Evolutionary conservation across 345 rosid species (phyloP).

Genomic region (Pistacia vera): DNA sequence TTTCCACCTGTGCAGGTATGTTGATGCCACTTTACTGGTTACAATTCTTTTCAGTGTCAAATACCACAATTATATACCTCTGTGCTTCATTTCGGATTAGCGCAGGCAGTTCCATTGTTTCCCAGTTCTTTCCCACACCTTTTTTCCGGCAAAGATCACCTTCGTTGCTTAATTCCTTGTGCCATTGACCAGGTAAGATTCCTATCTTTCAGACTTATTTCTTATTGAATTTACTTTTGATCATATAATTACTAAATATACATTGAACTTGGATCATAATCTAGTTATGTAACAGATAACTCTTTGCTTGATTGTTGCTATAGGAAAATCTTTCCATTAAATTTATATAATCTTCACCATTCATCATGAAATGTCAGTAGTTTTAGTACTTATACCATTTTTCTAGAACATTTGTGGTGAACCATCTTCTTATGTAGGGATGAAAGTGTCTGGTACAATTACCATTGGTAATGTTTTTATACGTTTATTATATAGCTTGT

Average conservation of each 20-base stretch:
- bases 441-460: not conserved
- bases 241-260: not conserved
- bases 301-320: not conserved
- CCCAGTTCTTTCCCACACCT: conserved; percentile 92
- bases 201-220: conserved; percentile 1
- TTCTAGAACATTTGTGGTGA: no score
- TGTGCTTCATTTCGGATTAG: conserved; percentile 5
- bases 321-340: not conserved
- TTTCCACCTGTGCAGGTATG: conserved; percentile 94
- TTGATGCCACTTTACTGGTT: conserved; percentile 10
- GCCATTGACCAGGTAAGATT: conserved; percentile 86
- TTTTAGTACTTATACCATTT: not conserved
- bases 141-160: conserved; percentile 68
- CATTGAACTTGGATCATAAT: not conserved
- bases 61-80: not conserved
- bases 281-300: not conserved
- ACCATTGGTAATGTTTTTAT: not conserved
- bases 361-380: not conserved
- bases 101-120: conserved; percentile 95
- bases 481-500: not conserved
- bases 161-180: conserved; percentile 93
- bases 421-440: not conserved
- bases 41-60: not conserved
- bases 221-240: not conserved
- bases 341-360: not conserved